Evolutionary conservation across 2,329 filamentous ascomycete genomes (phyloP), one percentile per base, ranked within the genome.

Genomic region (Pyricularia grisea): DNA sequence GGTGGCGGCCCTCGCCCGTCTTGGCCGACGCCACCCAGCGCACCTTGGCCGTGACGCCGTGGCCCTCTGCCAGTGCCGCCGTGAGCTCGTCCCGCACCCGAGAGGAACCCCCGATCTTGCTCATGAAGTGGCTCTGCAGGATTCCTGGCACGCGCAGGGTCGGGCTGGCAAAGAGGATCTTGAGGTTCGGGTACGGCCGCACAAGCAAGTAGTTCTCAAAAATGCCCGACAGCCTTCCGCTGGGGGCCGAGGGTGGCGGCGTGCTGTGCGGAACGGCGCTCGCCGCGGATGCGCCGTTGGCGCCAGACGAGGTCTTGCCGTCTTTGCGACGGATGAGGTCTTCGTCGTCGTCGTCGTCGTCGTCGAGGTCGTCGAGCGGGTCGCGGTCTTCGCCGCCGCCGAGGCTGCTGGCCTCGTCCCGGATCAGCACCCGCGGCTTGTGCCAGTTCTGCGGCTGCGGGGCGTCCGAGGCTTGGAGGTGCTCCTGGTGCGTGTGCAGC

Each of bases 41-140:
- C 17, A 94, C 85, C 75, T 92, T 92, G 4, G 90, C 90, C 1
- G 91, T 93, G 5, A 93, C 88, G 65, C 90, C 89, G 64, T 87
- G 85, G 0, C 90, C 90, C 73, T 89, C 85, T 5, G 85, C 84
- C 27, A 94, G 84, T 0, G 91, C 90, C n/a, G 81, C 77, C 0
- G 78, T 77, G 23, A 88, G 78, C 61, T 83, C 81, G 17, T 86
- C 81, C 10, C 82, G 81, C 2, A 85, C 79, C 20, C 79, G 77
- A 2, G 75, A 73, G 0, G 82, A 81, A 2, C 85, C 85, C 12
- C 85, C 85, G 30, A 87, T 83, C 30, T 82, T 82, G 11, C 80
- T 79, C 74, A 87, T 81, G 72, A 88, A 85, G 1, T 82, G 83
- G 3, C 85, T 86, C 74, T 90, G 88, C 0, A 92, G 79, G 67